Percentiles rank a stretch among this genome's conserved stretches.
These are phyloP conservation scores for Grosmannia huntii DNA, from an alignment of 2,329 filamentous ascomycete species.

Conservation along the genomic window DNA sequence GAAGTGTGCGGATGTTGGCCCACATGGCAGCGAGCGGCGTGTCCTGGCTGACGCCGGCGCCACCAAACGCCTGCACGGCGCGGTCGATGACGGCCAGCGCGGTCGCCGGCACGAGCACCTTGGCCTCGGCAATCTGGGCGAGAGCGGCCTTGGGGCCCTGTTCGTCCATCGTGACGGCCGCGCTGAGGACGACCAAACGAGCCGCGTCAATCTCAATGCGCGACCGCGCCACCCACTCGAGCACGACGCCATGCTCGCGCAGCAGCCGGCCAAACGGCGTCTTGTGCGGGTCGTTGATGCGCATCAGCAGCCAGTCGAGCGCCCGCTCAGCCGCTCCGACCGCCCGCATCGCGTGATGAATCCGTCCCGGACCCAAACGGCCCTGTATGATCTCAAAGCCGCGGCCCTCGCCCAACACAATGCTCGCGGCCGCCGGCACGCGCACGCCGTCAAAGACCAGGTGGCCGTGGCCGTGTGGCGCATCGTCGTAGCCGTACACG, in stretches of 20 bases:
- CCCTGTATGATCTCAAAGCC: conserved; percentile 99
- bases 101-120: conserved; percentile 76
- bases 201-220: conserved; percentile 90
- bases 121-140: conserved; percentile 89
- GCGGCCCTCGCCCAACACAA: conserved; percentile 84
- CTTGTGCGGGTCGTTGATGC: conserved; percentile 85
- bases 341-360: conserved; percentile 94
- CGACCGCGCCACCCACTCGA: conserved; percentile 87
- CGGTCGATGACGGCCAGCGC: conserved; percentile 83
- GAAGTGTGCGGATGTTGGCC: conserved; percentile 66
- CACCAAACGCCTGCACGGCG: conserved; percentile 85
- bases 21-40: conserved; percentile 82
- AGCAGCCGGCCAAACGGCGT: conserved; percentile 84
- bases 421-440: conserved; percentile 67
- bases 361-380: conserved; percentile 85
- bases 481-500: conserved; percentile 94
- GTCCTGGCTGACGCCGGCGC: conserved; percentile 83
- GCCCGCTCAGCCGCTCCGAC: conserved; percentile 86
- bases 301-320: conserved; percentile 87
- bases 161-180: conserved; percentile 87
- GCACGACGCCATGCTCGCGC: conserved; percentile 80
- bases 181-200: conserved; percentile 81
- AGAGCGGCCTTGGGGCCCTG: conserved; percentile 79
- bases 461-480: conserved; percentile 95
- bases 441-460: conserved; percentile 82